phyloP scores from a whole-genome alignment of 495 filamentous ascomycete genomes.

The Aspergillus indologenus region DNA sequence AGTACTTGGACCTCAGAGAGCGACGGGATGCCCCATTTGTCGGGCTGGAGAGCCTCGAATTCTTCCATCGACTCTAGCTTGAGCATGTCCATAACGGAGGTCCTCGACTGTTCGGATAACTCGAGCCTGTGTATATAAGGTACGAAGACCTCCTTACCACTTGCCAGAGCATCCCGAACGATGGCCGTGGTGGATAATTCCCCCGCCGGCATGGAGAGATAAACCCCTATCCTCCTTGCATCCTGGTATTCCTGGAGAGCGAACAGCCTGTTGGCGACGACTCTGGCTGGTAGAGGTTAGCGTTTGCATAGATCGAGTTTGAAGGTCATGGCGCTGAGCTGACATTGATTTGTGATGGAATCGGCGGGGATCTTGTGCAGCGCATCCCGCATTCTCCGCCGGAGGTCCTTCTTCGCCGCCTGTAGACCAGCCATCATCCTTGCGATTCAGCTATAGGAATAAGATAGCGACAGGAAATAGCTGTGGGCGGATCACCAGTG shows the following conservation, averaged over 20 bases:
- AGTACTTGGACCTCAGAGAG: slow-evolving; percentile 59
- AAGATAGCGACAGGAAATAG: background rate
- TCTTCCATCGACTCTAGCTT: slow-evolving; percentile 67
- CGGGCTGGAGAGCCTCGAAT: slow-evolving; percentile 68
- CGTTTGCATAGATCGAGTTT: slow-evolving; percentile 4
- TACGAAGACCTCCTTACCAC: slow-evolving; percentile 83
- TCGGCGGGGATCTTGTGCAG: slow-evolving; percentile 56
- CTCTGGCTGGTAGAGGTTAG: slow-evolving; percentile 49
- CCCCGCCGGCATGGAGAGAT: slow-evolving; percentile 84
- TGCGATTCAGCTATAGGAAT: slow-evolving; percentile 3
- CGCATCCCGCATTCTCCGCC: slow-evolving; percentile 62
- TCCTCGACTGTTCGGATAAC: slow-evolving; percentile 37
- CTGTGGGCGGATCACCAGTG: background rate
- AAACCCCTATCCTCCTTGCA: slow-evolving; percentile 75
- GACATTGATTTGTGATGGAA: slow-evolving; percentile 65
- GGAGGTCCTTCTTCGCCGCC: slow-evolving; percentile 70
- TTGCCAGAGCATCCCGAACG: slow-evolving; percentile 71
- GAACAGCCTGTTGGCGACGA: slow-evolving; percentile 57
- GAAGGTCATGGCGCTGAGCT: slow-evolving; percentile 16
- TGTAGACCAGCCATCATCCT: slow-evolving; percentile 50
- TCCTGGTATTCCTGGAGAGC: slow-evolving; percentile 62
- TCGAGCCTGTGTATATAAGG: slow-evolving; percentile 75
- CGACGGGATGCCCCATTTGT: slow-evolving; percentile 91
- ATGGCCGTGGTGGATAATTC: slow-evolving; percentile 81
- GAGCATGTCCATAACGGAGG: slow-evolving; percentile 90